Percentiles rank a stretch among this genome's conserved stretches.
Conservation (phyloP, 2,329 filamentous ascomycete genomes). For the Fusarium begoniae region DNA sequence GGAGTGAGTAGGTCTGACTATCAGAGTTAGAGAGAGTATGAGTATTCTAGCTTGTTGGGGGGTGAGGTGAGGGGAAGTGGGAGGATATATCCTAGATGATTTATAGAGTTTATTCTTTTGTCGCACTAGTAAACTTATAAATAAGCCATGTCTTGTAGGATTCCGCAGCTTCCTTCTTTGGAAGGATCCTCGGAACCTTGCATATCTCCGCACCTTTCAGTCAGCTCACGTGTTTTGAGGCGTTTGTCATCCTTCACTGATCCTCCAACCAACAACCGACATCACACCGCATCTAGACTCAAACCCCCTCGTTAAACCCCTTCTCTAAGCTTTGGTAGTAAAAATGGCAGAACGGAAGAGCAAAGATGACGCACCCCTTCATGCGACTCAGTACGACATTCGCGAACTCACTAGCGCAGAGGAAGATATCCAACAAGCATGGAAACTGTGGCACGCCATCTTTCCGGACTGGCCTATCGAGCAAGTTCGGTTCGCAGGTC, state of each 20-base stretch:
- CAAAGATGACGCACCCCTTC: no score
- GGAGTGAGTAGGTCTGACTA: background rate
- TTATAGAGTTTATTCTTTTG: background rate
- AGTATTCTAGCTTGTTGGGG: background rate
- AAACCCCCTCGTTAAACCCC: accelerated
- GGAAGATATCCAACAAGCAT: conserved; percentile 27
- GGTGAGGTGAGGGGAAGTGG: background rate
- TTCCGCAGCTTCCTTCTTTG: background rate
- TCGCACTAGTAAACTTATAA: background rate
- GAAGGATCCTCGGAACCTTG: background rate
- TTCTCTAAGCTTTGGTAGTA: accelerated
- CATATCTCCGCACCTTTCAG: background rate
- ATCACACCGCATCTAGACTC: accelerated
- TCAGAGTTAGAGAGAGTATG: background rate
- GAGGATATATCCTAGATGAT: conserved; percentile 20
- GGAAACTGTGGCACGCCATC: conserved; percentile 33
- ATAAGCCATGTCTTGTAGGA: background rate
- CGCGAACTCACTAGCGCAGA: conserved; percentile 12
- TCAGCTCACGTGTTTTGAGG: conserved; percentile 12
- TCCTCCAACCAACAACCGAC: background rate
- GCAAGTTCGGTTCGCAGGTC: background rate
- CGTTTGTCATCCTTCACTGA: background rate
- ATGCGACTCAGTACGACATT: no score
- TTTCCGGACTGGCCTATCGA: conserved; percentile 36
- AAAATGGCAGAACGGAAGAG: background rate